A percentile compares a stretch with the other conserved stretches of the same genome.
Evolutionary conservation across 352 stramenopile species (phyloP).

Genomic region (Pilasporangium apinafurcum): DNA sequence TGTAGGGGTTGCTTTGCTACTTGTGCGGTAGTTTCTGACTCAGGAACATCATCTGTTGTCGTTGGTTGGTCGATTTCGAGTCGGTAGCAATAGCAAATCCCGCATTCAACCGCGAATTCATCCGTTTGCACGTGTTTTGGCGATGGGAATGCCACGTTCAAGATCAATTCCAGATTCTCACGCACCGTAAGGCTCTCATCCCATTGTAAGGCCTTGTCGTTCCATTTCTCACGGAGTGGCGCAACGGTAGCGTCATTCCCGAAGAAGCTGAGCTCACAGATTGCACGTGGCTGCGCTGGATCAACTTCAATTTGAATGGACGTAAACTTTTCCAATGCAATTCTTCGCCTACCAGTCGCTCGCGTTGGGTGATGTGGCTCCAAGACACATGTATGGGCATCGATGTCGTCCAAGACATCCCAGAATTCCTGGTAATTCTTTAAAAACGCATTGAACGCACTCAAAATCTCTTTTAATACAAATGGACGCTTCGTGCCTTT

Average conservation of each 20-base stretch:
- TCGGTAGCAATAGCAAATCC: conserved; percentile 87
- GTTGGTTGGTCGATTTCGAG: conserved; percentile 37
- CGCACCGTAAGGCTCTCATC: conserved; percentile 36
- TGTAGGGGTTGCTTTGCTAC: conserved; percentile 3
- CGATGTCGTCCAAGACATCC: conserved; percentile 69
- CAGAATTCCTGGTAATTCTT: conserved; percentile 71
- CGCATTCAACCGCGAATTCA: conserved; percentile 80
- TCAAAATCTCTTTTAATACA: conserved; percentile 13
- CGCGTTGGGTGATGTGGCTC: conserved; percentile 66
- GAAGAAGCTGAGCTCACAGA: conserved; percentile 73
- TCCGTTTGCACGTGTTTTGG: conserved; percentile 37
- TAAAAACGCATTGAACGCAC: conserved; percentile 53
- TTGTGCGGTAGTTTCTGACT: background rate
- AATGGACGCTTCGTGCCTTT: background rate
- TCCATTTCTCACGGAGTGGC: conserved; percentile 52
- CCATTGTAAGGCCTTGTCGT: conserved; percentile 48
- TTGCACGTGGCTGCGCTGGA: conserved; percentile 19
- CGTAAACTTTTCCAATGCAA: conserved; percentile 60
- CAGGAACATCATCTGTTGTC: conserved; percentile 5
- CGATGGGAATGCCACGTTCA: conserved; percentile 58
- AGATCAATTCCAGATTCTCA: conserved; percentile 62
- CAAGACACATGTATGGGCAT: conserved; percentile 65
- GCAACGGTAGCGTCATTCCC: conserved; percentile 54
- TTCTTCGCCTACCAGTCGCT: conserved; percentile 45
- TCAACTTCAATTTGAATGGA: conserved; percentile 76